These are phyloP conservation scores for Pulveroboletus ravenelii DNA, from an alignment of 768 basidiomycete genomes.

Conservation along the genomic window DNA sequence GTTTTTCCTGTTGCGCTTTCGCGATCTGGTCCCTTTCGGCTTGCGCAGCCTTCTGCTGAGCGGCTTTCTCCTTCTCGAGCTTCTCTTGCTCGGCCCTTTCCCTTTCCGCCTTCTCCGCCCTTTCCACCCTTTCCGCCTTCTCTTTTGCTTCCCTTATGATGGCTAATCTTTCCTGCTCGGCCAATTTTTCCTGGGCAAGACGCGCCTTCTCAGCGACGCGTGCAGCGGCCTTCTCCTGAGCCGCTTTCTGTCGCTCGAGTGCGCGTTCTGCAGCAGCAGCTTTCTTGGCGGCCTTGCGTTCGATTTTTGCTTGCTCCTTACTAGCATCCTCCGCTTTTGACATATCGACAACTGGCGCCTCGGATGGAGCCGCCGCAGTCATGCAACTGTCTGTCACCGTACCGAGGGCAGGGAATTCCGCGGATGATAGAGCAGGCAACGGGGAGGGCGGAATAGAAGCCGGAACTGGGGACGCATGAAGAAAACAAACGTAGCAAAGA, in stretches of 20 bases:
- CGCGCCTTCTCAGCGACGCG: conserved; percentile 51
- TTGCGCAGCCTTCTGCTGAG: conserved; percentile 30
- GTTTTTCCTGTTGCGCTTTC: conserved; percentile 32
- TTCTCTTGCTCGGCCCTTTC: conserved; percentile 38
- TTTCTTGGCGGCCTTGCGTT: conserved; percentile 62
- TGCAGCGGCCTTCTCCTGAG: conserved; percentile 54
- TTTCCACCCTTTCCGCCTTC: conserved; percentile 28
- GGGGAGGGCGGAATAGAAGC: conserved; percentile 35
- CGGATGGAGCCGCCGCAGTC: conserved; percentile 11
- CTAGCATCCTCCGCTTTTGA: conserved; percentile 31
- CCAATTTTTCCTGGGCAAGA: conserved; percentile 48
- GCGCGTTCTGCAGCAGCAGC: conserved; percentile 59
- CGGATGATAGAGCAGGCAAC: conserved; percentile 51
- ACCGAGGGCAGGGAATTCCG: conserved; percentile 72
- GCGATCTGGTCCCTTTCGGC: conserved; percentile 34
- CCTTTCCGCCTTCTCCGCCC: conserved; percentile 25
- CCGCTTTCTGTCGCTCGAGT: conserved; percentile 51
- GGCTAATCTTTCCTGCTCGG: conserved; percentile 47
- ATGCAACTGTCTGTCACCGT: conserved; percentile 12
- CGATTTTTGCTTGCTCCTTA: conserved; percentile 52
- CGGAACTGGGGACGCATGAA: conserved; percentile 31
- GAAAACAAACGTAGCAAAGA: conserved; percentile 18
- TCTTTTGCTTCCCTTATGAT: conserved; percentile 38
- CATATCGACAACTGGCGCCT: conserved; percentile 17
- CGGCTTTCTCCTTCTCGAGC: conserved; percentile 34